Conservation (phyloP, 257 asterid genomes). For the Fraxinus americana region DNA sequence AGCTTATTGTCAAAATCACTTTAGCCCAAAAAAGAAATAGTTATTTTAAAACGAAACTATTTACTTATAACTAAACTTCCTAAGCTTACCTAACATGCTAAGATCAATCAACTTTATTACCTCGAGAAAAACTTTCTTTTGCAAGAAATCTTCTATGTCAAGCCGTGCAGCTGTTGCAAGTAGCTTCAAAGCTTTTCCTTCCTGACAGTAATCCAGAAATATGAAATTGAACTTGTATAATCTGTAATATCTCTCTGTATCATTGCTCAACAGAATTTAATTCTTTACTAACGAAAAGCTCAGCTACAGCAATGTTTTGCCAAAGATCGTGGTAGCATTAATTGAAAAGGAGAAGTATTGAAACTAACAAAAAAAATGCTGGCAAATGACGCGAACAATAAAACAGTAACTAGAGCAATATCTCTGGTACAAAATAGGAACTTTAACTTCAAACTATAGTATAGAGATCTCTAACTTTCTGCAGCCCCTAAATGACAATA, state of each 20-base stretch:
- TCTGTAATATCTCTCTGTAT: background rate
- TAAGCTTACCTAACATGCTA: background rate
- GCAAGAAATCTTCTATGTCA: constrained; percentile 97
- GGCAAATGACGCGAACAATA: background rate
- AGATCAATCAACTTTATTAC: constrained; percentile 35
- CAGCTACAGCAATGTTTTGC: background rate
- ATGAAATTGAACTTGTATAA: constrained; percentile 5
- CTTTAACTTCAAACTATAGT: background rate
- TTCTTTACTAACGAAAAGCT: background rate
- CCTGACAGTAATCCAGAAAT: constrained; percentile 44
- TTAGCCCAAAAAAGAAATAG: background rate
- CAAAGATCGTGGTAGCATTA: background rate
- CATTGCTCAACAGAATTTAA: background rate
- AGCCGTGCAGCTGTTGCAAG: constrained; percentile 94
- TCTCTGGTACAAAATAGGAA: background rate
- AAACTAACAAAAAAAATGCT: background rate
- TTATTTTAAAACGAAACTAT: background rate
- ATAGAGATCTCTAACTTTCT: background rate
- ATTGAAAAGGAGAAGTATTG: background rate
- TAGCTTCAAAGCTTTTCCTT: constrained; percentile 90
- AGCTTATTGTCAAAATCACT: background rate
- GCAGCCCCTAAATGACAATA: background rate
- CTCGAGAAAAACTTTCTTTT: constrained; percentile 94
- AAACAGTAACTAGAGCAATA: background rate
- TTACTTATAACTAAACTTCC: background rate